Percentiles rank a stretch among this genome's conserved stretches.
phyloP scores from a whole-genome alignment of 345 rosid genomes.

The Sonneratia alba region DNA sequence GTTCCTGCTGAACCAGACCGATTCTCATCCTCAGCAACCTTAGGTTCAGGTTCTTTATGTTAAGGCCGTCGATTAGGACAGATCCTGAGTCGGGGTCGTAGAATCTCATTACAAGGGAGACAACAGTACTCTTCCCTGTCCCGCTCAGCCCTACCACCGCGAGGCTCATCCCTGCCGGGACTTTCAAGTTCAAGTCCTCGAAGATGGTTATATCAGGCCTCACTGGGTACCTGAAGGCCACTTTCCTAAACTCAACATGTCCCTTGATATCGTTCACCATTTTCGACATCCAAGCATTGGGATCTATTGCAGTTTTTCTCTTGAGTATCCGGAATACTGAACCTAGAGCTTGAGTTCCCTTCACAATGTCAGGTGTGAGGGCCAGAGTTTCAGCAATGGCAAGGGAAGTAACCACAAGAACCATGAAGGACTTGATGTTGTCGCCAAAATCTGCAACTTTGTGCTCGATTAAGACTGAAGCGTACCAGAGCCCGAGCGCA shows the following conservation, averaged over 20 bases:
- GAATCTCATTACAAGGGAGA: conserved; percentile 61
- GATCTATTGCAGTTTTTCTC: conserved; percentile 40
- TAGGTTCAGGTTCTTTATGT: conserved; percentile 47
- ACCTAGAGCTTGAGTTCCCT: conserved; percentile 75
- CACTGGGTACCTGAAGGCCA: conserved; percentile 58
- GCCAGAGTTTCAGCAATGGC: conserved; percentile 74
- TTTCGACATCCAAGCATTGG: conserved; percentile 31
- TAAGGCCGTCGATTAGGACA: conserved; percentile 47
- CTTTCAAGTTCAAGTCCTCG: conserved; percentile 35
- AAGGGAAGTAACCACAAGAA: conserved; percentile 52
- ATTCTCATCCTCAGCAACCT: conserved; percentile 50
- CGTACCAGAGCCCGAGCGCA: conserved; percentile 86
- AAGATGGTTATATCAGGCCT: conserved; percentile 53
- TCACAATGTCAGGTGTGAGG: conserved; percentile 72
- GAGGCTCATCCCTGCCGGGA: conserved; percentile 49
- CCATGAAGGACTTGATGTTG: conserved; percentile 59
- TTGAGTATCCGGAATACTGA: conserved; percentile 60
- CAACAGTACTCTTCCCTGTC: conserved; percentile 76
- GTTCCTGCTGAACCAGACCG: conserved; percentile 80
- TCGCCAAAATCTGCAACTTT: conserved; percentile 42
- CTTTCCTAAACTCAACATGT: conserved; percentile 46
- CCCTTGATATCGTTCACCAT: conserved; percentile 38
- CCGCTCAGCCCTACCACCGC: conserved; percentile 81
- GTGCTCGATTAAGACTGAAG: conserved; percentile 46
- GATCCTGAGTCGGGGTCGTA: conserved; percentile 53